Percentiles rank a stretch among this genome's conserved stretches.
Evolutionary conservation across 495 filamentous ascomycete genomes (phyloP).

Genomic region (Daldinia decipiens): DNA sequence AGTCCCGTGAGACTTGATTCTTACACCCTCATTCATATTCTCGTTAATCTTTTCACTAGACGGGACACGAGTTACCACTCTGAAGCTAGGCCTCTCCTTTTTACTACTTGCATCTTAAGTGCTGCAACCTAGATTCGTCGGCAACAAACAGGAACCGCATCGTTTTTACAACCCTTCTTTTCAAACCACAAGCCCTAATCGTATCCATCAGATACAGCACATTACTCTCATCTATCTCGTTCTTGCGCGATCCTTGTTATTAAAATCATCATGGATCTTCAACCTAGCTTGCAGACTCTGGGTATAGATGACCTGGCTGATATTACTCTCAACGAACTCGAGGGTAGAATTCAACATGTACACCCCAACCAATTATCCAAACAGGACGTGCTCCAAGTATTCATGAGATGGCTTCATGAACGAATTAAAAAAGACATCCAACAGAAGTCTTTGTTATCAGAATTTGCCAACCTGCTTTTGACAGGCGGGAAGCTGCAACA

Average conservation of each 20-base stretch:
- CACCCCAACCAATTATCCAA: slow-evolving; percentile 4
- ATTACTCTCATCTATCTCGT: background rate
- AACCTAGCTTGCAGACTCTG: background rate
- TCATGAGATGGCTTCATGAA: slow-evolving; percentile 50
- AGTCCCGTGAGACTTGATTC: background rate
- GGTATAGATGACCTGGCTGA: slow-evolving; percentile 11
- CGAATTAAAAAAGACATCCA: slow-evolving; percentile 47
- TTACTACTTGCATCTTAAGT: background rate
- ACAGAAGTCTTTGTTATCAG: slow-evolving; percentile 26
- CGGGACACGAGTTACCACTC: background rate
- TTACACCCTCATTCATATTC: background rate
- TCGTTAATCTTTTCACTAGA: background rate
- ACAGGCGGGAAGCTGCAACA: slow-evolving; percentile 12
- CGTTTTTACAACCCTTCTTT: background rate
- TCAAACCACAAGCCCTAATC: background rate
- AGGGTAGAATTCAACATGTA: slow-evolving; percentile 21
- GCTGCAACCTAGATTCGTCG: slow-evolving; percentile 9
- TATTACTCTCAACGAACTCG: slow-evolving; percentile 42
- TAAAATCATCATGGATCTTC: slow-evolving; percentile 28
- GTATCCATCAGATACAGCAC: background rate
- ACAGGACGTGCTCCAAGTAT: slow-evolving; percentile 33
- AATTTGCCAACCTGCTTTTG: slow-evolving; percentile 35
- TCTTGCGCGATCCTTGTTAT: background rate
- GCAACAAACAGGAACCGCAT: slow-evolving; percentile 9
- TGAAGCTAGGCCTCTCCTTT: background rate